Percentiles rank a stretch among this genome's conserved stretches.
Evolutionary conservation across 805 yeast genomes (phyloP).

Genomic region (Yamadazyma scolyti): DNA sequence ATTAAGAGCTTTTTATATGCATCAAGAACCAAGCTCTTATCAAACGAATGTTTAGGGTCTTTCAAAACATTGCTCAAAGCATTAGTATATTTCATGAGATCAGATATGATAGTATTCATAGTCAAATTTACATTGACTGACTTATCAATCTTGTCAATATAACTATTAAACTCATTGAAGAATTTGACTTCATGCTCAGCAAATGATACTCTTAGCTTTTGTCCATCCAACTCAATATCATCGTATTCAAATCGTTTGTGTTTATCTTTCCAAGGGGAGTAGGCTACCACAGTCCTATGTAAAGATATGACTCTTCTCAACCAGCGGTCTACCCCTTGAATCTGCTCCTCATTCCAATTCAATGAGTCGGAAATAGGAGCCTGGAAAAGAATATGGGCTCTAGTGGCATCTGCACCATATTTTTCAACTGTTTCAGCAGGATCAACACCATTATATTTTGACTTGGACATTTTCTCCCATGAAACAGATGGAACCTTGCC

Average conservation of each 20-base stretch:
- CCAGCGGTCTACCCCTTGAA: slow-evolving; percentile 89
- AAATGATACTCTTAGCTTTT: slow-evolving; percentile 16
- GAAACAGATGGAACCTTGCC: slow-evolving; percentile 53
- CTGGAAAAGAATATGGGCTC: slow-evolving; percentile 90
- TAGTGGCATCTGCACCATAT: slow-evolving; percentile 91
- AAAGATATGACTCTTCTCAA: slow-evolving; percentile 50
- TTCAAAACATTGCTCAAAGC: slow-evolving; percentile 38
- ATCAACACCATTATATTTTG: slow-evolving; percentile 92
- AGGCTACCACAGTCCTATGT: slow-evolving; percentile 15
- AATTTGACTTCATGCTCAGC: slow-evolving; percentile 48
- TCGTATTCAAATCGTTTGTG: slow-evolving; percentile 2
- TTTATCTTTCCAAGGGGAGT: neutral
- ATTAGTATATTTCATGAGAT: slow-evolving; percentile 79
- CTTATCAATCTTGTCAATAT: slow-evolving; percentile 47
- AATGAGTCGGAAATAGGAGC: slow-evolving; percentile 83
- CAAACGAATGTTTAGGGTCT: slow-evolving; percentile 21
- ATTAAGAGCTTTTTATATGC: slow-evolving; percentile 52
- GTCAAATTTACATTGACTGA: slow-evolving; percentile 59
- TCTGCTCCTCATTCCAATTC: slow-evolving; percentile 87
- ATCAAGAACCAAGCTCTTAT: slow-evolving; percentile 41
- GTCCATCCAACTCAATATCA: slow-evolving; percentile 17
- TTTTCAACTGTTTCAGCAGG: slow-evolving; percentile 69
- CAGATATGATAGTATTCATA: slow-evolving; percentile 83
- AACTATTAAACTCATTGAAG: slow-evolving; percentile 54
- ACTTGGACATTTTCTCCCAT: slow-evolving; percentile 94